A percentile compares a stretch with the other conserved stretches of the same genome.
These are phyloP conservation scores for Echinosophora koreensis DNA, from an alignment of 306 rosid genomes.

Conservation along the genomic window DNA sequence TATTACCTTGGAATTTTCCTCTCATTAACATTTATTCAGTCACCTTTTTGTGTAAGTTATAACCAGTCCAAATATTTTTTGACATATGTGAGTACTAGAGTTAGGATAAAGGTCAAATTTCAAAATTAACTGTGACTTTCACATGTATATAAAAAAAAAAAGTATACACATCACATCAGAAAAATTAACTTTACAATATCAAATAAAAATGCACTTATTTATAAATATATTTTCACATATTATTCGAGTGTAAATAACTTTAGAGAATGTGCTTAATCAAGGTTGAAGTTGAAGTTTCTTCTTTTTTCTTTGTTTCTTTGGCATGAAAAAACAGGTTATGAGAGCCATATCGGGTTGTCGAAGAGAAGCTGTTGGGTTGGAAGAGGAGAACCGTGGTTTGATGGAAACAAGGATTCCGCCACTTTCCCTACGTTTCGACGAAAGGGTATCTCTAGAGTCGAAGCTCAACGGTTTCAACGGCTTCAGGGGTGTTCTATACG, in stretches of 20 bases:
- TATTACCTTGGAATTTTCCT: too few relatives aligned
- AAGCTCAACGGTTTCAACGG: conserved; percentile 97
- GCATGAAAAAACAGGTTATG: conserved; percentile 57
- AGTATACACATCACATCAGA: too few relatives aligned
- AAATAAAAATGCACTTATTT: not conserved
- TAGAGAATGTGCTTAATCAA: not conserved
- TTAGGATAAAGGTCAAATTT: too few relatives aligned
- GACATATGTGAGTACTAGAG: too few relatives aligned
- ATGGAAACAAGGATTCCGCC: conserved; percentile 94
- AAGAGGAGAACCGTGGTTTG: conserved; percentile 83
- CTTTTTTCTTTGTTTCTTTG: not conserved
- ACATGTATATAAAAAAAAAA: not conserved
- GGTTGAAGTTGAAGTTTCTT: not conserved
- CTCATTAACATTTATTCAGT: too few relatives aligned
- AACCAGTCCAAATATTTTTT: too few relatives aligned
- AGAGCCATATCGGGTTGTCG: conserved; percentile 79
- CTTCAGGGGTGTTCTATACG: conserved; percentile 92
- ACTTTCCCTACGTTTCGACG: conserved; percentile 75
- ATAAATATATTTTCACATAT: too few relatives aligned
- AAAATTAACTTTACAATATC: not conserved
- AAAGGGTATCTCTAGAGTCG: conserved; percentile 82
- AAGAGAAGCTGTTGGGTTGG: conserved; percentile 82
- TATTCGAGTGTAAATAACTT: too few relatives aligned
- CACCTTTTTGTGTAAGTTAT: too few relatives aligned
- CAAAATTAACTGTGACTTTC: not conserved